Percentiles rank a stretch among this genome's conserved stretches.
Conservation (phyloP, 164 flowering plant species). For the Vitis cinerea region DNA sequence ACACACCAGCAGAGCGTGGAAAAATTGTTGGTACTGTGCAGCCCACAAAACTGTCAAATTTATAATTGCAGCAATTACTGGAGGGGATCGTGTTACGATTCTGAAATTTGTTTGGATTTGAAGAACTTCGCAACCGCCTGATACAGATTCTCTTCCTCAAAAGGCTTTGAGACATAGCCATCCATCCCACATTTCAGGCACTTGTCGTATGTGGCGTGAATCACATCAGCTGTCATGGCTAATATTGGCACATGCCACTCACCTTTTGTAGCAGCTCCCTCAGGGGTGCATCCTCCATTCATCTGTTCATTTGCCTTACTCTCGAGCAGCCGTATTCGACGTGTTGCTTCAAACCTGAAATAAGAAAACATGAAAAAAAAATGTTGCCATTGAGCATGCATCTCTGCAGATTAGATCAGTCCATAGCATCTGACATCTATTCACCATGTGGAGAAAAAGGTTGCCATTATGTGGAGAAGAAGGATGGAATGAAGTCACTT, state of each 20-base stretch:
- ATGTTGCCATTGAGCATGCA: not conserved
- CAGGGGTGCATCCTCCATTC: conserved; percentile 21
- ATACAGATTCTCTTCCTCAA: conserved; percentile 85
- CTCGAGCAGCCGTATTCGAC: conserved; percentile 72
- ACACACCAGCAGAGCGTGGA: conserved; percentile 19
- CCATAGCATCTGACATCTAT: too few relatives aligned
- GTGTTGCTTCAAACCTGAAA: conserved; percentile 86
- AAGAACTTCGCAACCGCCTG: conserved; percentile 78
- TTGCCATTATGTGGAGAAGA: too few relatives aligned
- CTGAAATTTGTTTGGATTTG: conserved; percentile 34
- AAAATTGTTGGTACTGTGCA: conserved; percentile 21
- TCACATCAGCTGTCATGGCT: conserved; percentile 97
- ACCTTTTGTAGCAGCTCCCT: conserved; percentile 15
- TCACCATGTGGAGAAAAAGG: too few relatives aligned
- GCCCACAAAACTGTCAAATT: not conserved
- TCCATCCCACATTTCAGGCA: conserved; percentile 90
- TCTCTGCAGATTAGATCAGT: too few relatives aligned
- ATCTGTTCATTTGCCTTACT: conserved; percentile 46
- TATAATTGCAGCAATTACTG: not conserved
- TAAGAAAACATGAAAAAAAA: not conserved
- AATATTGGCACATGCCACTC: conserved; percentile 75
- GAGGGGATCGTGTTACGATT: conserved; percentile 11
- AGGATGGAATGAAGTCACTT: too few relatives aligned
- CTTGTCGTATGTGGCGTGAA: conserved; percentile 80
- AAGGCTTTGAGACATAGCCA: conserved; percentile 94